Conservation (phyloP, 2,329 filamentous ascomycete genomes). For the Hypomyces perniciosus region DNA sequence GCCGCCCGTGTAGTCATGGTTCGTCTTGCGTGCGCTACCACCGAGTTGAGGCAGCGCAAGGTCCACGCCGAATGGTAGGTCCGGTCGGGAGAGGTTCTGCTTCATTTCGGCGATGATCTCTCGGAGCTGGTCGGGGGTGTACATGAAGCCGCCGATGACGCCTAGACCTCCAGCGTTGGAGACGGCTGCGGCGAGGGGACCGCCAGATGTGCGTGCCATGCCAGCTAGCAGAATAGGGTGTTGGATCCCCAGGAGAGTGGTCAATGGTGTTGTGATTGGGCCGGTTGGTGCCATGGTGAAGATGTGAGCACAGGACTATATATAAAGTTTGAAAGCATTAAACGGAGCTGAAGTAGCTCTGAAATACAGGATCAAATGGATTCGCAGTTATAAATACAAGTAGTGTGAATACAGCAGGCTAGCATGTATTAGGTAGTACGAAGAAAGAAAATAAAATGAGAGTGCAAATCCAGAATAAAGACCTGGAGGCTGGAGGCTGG, state of each 20-base stretch:
- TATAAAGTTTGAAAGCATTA: neutral
- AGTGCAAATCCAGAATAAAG: neutral
- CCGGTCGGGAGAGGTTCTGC: constrained; percentile 56
- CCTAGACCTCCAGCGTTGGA: constrained; percentile 84
- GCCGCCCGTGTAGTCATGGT: constrained; percentile 91
- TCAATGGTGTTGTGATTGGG: constrained; percentile 71
- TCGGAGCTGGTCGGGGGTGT: constrained; percentile 67
- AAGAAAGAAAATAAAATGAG: neutral
- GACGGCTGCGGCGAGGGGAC: constrained; percentile 73
- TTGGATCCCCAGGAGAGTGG: constrained; percentile 70
- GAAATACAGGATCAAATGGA: neutral
- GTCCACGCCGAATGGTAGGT: constrained; percentile 83
- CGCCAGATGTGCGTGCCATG: constrained; percentile 83
- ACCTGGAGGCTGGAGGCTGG: neutral
- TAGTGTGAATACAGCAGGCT: neutral
- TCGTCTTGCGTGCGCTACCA: constrained; percentile 76
- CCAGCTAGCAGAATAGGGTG: constrained; percentile 90
- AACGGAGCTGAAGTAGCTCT: neutral
- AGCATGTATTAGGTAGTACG: neutral
- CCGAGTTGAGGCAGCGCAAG: constrained; percentile 87
- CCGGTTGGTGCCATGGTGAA: constrained; percentile 36
- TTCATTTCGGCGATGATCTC: constrained; percentile 84
- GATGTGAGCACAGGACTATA: no score
- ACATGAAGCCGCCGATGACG: constrained; percentile 66
- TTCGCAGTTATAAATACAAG: neutral